Evolutionary conservation across 1,284 basidiomycete species (phyloP), one percentile per base, ranked within the genome.

Genomic region (Boletus mariae): DNA sequence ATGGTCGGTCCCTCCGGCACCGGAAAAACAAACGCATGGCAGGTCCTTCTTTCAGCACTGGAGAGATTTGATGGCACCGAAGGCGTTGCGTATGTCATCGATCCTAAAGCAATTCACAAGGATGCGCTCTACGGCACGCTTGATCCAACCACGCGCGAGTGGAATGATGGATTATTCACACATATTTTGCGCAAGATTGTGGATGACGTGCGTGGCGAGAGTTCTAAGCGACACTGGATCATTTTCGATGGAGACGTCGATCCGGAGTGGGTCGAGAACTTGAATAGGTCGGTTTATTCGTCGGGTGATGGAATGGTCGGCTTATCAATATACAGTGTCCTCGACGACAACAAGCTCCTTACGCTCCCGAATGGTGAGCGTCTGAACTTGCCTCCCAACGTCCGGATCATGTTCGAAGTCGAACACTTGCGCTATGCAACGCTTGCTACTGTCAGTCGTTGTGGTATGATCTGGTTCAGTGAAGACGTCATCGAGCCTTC

Each of bases 381-480:
- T 63, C 85, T 99, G 57, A 98, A 95, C 65, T 79, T 99, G 40
- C 98, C 97, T 1, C 82, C 92, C 3, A 99, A 99, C 66, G 96
- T 99, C 25, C 88, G 97, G 55, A 95, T 99, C 73, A 95, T 99
- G 93, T 99, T 99, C 68, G 97, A 99, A 71, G 98, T 99, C 53
- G 98, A 99, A 72, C 94, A 96, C 70, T 83, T 99, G 61, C 91
- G 88, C 64, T 99, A 97, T 70, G 98, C 97, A 0, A 99, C 98
- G 1, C 84, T 93, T 45, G 97, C 97, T 8, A 99, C 97, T 13
- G 98, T 99, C 75, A 97, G 94, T 83, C 95, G 97, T 53, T 99
- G 97, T 70, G 97, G 97, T 71, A 99, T 99, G 97, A 96, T 99
- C 64, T 99, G 97, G 97, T 99, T 99, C 76, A 98, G 94, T 68